Conservation (phyloP, 2,329 filamentous ascomycete genomes). For the Aspergillus eucalypticola region DNA sequence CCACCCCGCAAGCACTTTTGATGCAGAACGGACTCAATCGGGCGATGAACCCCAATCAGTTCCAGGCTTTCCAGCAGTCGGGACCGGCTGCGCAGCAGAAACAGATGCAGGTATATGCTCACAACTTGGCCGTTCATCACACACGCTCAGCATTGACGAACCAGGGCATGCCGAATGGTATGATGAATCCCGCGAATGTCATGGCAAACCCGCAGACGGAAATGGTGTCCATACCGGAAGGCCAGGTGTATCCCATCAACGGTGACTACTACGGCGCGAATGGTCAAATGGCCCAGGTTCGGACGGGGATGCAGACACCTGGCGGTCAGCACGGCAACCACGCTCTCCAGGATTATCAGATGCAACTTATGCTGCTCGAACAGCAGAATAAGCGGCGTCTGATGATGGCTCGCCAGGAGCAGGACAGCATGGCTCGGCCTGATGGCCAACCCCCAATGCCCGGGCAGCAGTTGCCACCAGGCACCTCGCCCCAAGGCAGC, state of each 20-base stretch:
- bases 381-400: conserved; percentile 69
- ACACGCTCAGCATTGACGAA: conserved; percentile 73
- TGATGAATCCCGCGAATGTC: conserved; percentile 58
- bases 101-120: conserved; percentile 83
- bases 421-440: conserved; percentile 60
- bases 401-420: conserved; percentile 67
- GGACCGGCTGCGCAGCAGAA: conserved; percentile 69
- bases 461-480: conserved; percentile 51
- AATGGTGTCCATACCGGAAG: conserved; percentile 76
- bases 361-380: conserved; percentile 69
- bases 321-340: conserved; percentile 55
- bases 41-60: conserved; percentile 72
- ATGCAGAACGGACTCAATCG: conserved; percentile 71
- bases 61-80: conserved; percentile 63
- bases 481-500: conserved; percentile 60
- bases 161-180: conserved; percentile 75
- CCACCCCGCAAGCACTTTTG: conserved; percentile 55
- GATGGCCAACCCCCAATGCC: conserved; percentile 51
- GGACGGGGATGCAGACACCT: conserved; percentile 42
- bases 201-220: conserved; percentile 73
- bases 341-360: conserved; percentile 68
- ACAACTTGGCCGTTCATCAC: conserved; percentile 80
- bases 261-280: conserved; percentile 59
- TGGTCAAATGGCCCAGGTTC: conserved; percentile 55
- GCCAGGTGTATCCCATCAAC: conserved; percentile 46